A percentile compares a stretch with the other conserved stretches of the same genome.
Evolutionary conservation across 1,284 basidiomycete genomes (phyloP).

Genomic region (Xerocomus minutiporus): DNA sequence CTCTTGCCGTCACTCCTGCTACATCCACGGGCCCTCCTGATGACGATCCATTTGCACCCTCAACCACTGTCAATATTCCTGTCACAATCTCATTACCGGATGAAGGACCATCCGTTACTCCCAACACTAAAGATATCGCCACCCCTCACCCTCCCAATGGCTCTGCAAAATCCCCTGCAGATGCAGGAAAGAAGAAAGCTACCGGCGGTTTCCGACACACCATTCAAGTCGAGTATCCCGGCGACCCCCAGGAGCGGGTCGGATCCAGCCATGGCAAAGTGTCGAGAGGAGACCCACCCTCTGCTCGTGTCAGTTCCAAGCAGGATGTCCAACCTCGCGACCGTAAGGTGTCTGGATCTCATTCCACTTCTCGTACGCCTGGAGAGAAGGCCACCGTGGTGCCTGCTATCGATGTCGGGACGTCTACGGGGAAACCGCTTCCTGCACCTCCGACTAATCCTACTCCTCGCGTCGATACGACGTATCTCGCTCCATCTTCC

Average conservation of each 20-base stretch:
- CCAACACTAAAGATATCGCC: constrained; percentile 19
- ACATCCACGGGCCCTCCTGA: constrained; percentile 36
- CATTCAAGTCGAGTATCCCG: constrained; percentile 87
- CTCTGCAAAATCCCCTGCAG: constrained; percentile 25
- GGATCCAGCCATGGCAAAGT: constrained; percentile 22
- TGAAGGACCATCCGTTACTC: constrained; percentile 30
- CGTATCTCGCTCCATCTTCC: constrained; percentile 20
- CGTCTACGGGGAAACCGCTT: constrained; percentile 17
- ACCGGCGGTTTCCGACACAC: constrained; percentile 64
- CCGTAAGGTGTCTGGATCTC: constrained; percentile 17
- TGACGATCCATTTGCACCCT: constrained; percentile 50
- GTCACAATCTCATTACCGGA: constrained; percentile 33
- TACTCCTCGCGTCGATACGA: constrained; percentile 20
- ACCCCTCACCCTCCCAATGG: constrained; percentile 18
- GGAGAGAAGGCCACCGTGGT: constrained; percentile 19
- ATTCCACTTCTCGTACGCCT: constrained; percentile 1
- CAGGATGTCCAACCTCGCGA: constrained; percentile 15
- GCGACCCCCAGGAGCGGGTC: constrained; percentile 28
- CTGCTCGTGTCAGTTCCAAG: constrained; percentile 13
- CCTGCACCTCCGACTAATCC: constrained; percentile 22
- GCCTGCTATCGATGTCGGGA: constrained; percentile 2
- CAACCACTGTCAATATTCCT: constrained; percentile 33
- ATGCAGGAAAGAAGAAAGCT: constrained; percentile 39
- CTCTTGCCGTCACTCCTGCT: constrained; percentile 43
- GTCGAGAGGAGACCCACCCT: constrained; percentile 13